phyloP scores from a whole-genome alignment of 495 filamentous ascomycete genomes.

The Aspergillus egyptiacus region DNA sequence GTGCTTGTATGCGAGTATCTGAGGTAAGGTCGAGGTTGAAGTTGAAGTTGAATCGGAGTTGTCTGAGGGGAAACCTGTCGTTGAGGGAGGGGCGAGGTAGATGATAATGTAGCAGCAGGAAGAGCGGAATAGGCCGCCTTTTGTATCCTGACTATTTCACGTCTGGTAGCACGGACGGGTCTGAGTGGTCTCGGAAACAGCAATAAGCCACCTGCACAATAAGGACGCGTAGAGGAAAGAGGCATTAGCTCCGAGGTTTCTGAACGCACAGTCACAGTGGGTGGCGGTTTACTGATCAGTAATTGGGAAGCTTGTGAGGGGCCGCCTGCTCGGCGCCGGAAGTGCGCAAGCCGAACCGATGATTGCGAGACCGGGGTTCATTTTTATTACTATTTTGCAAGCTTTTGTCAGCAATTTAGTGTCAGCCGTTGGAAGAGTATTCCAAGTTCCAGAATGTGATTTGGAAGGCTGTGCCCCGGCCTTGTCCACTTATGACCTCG shows the following conservation, averaged over 20 bases:
- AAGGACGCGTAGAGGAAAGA: background rate
- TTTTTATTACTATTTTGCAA: background rate
- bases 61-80: background rate
- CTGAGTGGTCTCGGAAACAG: background rate
- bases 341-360: constrained; percentile 1
- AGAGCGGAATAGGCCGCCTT: background rate
- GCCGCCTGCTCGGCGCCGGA: constrained; percentile 4
- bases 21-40: background rate
- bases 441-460: background rate
- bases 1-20: constrained; percentile 15
- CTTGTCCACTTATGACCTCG: background rate
- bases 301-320: background rate
- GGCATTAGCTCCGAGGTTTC: background rate
- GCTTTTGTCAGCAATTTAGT: constrained; percentile 3
- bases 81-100: background rate
- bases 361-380: background rate
- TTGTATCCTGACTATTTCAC: background rate
- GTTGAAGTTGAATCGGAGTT: background rate
- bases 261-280: background rate
- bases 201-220: constrained; percentile 1
- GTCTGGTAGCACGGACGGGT: background rate
- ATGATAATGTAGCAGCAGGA: background rate
- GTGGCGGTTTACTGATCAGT: background rate
- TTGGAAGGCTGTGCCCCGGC: background rate
- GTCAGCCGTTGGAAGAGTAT: background rate